A percentile compares a stretch with the other conserved stretches of the same genome.
phyloP scores from a whole-genome alignment of 768 basidiomycete species.

The Tricholoma saponaceum region DNA sequence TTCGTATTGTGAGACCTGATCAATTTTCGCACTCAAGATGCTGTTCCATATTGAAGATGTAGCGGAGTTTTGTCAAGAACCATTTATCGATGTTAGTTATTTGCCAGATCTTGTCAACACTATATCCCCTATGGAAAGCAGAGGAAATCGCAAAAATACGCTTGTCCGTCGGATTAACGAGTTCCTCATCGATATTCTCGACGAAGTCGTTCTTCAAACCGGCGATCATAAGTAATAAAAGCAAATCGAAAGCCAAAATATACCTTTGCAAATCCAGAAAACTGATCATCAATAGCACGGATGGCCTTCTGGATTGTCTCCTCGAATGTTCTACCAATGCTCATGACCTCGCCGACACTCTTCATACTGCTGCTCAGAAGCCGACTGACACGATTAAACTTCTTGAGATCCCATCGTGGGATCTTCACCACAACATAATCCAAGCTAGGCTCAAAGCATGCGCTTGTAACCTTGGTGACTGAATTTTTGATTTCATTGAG shows the following conservation, averaged over 20 bases:
- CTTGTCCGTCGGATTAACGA: conserved; percentile 93
- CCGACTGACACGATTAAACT: conserved; percentile 92
- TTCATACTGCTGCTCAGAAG: conserved; percentile 96
- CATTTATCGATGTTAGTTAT: conserved; percentile 99
- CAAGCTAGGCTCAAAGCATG: conserved; percentile 97
- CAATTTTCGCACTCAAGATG: conserved; percentile 57
- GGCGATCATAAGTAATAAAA: background rate
- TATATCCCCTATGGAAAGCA: conserved; percentile 90
- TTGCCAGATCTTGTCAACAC: conserved; percentile 94
- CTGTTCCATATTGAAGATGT: conserved; percentile 81
- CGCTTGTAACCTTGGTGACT: conserved; percentile 93
- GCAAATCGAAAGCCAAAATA: conserved; percentile 1
- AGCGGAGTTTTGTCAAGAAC: conserved; percentile 89
- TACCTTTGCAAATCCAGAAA: conserved; percentile 86
- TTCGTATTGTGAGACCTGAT: background rate
- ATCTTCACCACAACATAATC: conserved; percentile 99
- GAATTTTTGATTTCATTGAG: conserved; percentile 98
- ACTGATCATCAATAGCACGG: conserved; percentile 92
- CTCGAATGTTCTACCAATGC: conserved; percentile 96
- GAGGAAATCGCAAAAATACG: conserved; percentile 95
- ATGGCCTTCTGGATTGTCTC: conserved; percentile 99
- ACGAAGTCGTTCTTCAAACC: conserved; percentile 74
- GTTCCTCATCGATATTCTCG: conserved; percentile 89
- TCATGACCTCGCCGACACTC: conserved; percentile 99
- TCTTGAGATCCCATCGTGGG: conserved; percentile 98